Percentiles rank a stretch among this genome's conserved stretches.
Conservation (phyloP, 257 asterid genomes). For the Nicotiana knightiana region DNA sequence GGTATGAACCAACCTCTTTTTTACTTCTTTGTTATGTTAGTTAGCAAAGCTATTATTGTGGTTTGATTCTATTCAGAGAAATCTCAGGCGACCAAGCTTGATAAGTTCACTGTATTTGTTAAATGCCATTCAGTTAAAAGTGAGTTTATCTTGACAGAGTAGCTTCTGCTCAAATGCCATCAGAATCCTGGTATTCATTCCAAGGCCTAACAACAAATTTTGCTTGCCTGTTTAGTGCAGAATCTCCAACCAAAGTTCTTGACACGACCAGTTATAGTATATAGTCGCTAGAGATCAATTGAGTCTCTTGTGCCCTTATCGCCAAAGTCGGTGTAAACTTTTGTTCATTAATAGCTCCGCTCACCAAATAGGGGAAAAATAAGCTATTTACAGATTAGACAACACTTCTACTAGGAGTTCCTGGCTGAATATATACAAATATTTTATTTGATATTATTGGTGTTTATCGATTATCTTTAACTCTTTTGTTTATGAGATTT, state of each 20-base stretch:
- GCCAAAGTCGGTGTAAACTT: neutral
- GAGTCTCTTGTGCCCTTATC: neutral
- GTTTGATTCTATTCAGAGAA: neutral
- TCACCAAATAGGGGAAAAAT: neutral
- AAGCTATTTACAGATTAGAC: neutral
- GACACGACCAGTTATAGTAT: neutral
- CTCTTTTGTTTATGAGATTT: neutral
- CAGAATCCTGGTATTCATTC: neutral
- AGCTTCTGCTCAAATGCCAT: neutral
- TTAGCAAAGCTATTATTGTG: neutral
- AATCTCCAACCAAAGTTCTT: neutral
- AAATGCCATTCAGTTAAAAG: neutral
- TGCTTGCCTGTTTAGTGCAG: neutral
- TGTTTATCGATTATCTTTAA: neutral
- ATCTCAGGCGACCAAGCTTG: neutral
- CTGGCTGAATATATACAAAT: neutral
- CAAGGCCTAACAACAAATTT: neutral
- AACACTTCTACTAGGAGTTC: neutral
- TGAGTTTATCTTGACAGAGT: constrained; percentile 1
- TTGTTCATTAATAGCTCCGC: neutral
- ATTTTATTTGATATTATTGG: neutral
- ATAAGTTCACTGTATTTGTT: neutral
- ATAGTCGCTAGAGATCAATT: neutral
- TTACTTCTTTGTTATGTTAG: neutral
- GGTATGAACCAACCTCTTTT: constrained; percentile 32